Conservation (phyloP, 202 grass and related monocot genomes). For the Carex arenaria region DNA sequence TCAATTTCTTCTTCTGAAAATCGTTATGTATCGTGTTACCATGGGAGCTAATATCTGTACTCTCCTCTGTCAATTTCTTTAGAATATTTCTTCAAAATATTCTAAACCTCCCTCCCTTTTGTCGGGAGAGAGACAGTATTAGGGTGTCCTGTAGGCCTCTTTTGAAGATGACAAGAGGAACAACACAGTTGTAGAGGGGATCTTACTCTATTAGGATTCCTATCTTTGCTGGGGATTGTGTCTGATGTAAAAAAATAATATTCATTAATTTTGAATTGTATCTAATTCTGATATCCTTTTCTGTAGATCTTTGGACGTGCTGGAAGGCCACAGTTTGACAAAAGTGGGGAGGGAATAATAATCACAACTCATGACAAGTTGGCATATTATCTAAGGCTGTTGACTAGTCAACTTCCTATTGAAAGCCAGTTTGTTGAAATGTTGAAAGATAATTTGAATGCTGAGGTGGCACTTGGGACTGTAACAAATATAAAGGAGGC, state of each 20-base stretch:
- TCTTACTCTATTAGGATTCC: not conserved
- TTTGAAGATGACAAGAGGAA: not conserved
- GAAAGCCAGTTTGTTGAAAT: conserved; percentile 96
- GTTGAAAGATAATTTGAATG: conserved; percentile 99
- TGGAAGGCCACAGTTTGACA: conserved; percentile 96
- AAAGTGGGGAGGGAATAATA: conserved; percentile 99
- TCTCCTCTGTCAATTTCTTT: not conserved
- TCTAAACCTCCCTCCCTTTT: not conserved
- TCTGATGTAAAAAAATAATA: not conserved
- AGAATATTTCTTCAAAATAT: not conserved
- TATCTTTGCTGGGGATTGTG: not conserved
- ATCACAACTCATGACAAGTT: conserved; percentile 95
- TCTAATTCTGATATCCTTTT: conserved; percentile 21
- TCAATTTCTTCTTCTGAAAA: not conserved
- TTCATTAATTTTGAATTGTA: conserved; percentile 13
- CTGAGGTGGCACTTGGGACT: conserved; percentile 92
- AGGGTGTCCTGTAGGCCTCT: not conserved
- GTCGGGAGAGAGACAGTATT: not conserved
- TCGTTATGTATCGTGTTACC: conserved; percentile 10
- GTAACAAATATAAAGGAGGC: conserved; percentile 98
- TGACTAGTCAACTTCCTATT: conserved; percentile 96
- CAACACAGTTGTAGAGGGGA: not conserved
- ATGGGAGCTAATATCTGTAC: not conserved
- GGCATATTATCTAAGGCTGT: conserved; percentile 79
- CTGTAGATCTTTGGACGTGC: conserved; percentile 97